Evolutionary conservation across 352 stramenopile species (phyloP).

Genomic region (Blastocystis sp.): DNA sequence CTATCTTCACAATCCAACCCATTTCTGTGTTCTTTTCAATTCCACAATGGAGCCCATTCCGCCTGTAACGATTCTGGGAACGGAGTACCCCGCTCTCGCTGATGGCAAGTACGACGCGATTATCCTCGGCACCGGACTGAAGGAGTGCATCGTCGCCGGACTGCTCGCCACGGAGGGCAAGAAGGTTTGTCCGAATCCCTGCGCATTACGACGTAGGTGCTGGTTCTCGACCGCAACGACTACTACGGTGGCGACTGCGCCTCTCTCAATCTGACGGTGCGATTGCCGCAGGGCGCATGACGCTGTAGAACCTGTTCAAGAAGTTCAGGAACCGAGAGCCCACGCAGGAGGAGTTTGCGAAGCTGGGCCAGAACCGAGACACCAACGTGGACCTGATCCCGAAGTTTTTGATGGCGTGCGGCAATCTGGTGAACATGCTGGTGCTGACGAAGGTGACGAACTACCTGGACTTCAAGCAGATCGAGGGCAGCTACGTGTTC

Average conservation of each 20-base stretch:
- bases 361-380: slow-evolving; percentile 91
- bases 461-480: slow-evolving; percentile 98
- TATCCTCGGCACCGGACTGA: slow-evolving; percentile 96
- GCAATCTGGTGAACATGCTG: slow-evolving; percentile 98
- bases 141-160: slow-evolving; percentile 96
- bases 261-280: slow-evolving; percentile 95
- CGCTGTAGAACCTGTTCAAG: slow-evolving; percentile 67
- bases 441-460: slow-evolving; percentile 93
- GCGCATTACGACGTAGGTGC: slow-evolving; percentile 75
- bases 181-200: slow-evolving; percentile 74
- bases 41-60: slow-evolving; percentile 40
- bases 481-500: slow-evolving; percentile 96
- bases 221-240: slow-evolving; percentile 94
- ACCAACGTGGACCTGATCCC: slow-evolving; percentile 99
- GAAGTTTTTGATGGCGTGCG: slow-evolving; percentile 99
- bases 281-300: slow-evolving; percentile 80
- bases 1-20: background rate
- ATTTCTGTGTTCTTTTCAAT: background rate
- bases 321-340: slow-evolving; percentile 77
- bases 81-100: slow-evolving; percentile 80
- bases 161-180: slow-evolving; percentile 88
- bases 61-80: slow-evolving; percentile 70
- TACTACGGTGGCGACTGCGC: slow-evolving; percentile 98
- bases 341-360: slow-evolving; percentile 74
- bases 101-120: slow-evolving; percentile 99